Evolutionary conservation across 2,329 filamentous ascomycete genomes (phyloP).

Genomic region (Cladosporium phlei): DNA sequence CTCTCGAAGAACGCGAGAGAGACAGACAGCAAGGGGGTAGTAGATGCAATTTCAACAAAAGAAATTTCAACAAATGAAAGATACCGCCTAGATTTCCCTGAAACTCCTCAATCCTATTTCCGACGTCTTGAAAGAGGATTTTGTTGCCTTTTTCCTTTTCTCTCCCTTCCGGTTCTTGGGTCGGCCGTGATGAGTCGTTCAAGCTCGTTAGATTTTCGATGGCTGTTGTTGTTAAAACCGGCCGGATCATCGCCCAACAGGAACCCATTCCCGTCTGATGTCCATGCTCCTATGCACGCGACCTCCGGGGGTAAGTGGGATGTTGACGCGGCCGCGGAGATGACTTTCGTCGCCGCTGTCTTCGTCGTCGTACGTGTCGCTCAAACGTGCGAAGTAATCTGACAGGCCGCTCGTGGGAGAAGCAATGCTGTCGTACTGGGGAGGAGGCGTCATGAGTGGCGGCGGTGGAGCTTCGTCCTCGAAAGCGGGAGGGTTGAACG

Average conservation of each 20-base stretch:
- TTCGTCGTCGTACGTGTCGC: conserved; percentile 52
- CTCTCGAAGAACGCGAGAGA: too few relatives aligned
- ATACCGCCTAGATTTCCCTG: too few relatives aligned
- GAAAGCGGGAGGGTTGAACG: conserved; percentile 83
- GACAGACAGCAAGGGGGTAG: too few relatives aligned
- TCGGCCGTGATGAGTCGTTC: too few relatives aligned
- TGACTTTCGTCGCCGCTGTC: conserved; percentile 30
- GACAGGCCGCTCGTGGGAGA: conserved; percentile 67
- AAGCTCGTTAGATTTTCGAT: too few relatives aligned
- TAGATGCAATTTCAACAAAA: too few relatives aligned
- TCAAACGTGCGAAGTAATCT: conserved; percentile 81
- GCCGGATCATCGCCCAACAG: conserved; percentile 22
- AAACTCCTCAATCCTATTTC: too few relatives aligned
- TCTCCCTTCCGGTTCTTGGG: too few relatives aligned
- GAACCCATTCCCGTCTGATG: conserved; percentile 47
- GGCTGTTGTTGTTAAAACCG: too few relatives aligned
- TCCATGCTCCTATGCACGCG: conserved; percentile 62
- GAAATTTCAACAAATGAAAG: too few relatives aligned
- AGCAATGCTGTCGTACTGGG: conserved; percentile 75
- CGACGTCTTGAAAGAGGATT: too few relatives aligned
- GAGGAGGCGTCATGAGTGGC: conserved; percentile 72
- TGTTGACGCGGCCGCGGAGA: conserved; percentile 42
- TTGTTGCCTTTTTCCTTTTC: too few relatives aligned
- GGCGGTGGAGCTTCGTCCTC: conserved; percentile 75
- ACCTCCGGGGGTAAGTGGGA: conserved; percentile 60